These are phyloP conservation scores for Beauveria medogensis DNA, from an alignment of 2,329 filamentous ascomycete species.

Conservation along the genomic window DNA sequence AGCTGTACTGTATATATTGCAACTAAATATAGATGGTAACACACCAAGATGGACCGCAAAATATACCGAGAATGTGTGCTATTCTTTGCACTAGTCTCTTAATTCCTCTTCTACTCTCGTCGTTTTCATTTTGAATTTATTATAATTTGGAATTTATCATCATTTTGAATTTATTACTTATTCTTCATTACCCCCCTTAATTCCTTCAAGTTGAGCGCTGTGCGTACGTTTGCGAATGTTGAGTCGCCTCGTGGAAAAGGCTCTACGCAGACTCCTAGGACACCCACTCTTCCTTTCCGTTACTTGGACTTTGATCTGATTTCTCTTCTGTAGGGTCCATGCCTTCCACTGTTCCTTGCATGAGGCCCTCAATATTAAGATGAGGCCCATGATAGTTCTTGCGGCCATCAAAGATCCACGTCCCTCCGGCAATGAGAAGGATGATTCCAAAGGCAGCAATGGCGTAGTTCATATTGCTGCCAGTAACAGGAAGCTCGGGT, in stretches of 20 bases:
- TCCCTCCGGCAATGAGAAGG: constrained; percentile 32
- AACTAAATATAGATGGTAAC: no score
- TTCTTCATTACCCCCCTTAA: no score
- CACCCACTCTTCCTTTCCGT: constrained; percentile 4
- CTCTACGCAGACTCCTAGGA: neutral
- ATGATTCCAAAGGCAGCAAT: constrained; percentile 41
- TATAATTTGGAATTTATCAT: no score
- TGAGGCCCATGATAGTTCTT: constrained; percentile 31
- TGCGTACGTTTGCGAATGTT: no score
- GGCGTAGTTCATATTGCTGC: constrained; percentile 59
- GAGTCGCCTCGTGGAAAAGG: no score
- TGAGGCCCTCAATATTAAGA: neutral
- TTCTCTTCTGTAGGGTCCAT: constrained; percentile 4
- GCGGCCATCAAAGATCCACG: constrained; percentile 42
- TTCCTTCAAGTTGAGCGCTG: no score
- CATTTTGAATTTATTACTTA: neutral
- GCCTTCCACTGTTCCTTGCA: neutral
- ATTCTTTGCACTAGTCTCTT: no score
- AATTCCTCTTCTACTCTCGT: neutral
- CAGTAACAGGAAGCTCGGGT: constrained; percentile 42
- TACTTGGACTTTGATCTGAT: neutral
- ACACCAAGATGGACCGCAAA: no score
- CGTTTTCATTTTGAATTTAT: neutral
- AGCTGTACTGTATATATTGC: no score
- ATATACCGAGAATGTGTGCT: no score